Evolutionary conservation across 208 protist genomes (phyloP).

Genomic region (Leptomonas pyrrhocoris): DNA sequence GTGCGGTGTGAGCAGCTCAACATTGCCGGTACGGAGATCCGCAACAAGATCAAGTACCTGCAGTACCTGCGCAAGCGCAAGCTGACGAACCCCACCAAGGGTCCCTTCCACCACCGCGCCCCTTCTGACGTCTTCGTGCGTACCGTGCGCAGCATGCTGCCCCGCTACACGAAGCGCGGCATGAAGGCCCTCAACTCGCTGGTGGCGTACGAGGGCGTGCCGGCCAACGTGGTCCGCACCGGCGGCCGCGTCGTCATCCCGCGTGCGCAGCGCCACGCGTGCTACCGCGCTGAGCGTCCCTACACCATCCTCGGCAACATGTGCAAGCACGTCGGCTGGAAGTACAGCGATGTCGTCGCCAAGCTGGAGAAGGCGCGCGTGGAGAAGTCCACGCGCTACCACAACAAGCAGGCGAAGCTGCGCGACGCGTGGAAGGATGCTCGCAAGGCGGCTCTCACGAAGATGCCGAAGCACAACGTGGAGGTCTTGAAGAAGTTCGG

Average conservation of each 20-base stretch:
- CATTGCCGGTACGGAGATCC: conserved; percentile 95
- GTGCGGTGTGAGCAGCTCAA: conserved; percentile 97
- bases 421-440: conserved; percentile 69
- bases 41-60: conserved; percentile 98
- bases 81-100: conserved; percentile 97
- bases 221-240: conserved; percentile 67
- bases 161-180: conserved; percentile 90
- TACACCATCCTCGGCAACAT: conserved; percentile 89
- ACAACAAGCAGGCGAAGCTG: conserved; percentile 75
- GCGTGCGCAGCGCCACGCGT: conserved; percentile 72
- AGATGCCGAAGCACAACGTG: conserved; percentile 89
- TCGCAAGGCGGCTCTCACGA: conserved; percentile 72
- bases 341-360: conserved; percentile 84
- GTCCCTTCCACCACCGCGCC: conserved; percentile 98
- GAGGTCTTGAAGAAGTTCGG: conserved; percentile 92
- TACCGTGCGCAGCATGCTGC: conserved; percentile 98
- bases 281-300: conserved; percentile 77
- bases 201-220: conserved; percentile 84
- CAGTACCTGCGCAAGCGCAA: conserved; percentile 95
- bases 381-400: conserved; percentile 71
- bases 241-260: conserved; percentile 77
- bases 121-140: conserved; percentile 97
- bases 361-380: conserved; percentile 79
- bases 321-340: conserved; percentile 90
- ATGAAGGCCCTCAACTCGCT: conserved; percentile 76